Conservation (phyloP, 176 grass and related monocot species). For the Oryza officinalis region DNA sequence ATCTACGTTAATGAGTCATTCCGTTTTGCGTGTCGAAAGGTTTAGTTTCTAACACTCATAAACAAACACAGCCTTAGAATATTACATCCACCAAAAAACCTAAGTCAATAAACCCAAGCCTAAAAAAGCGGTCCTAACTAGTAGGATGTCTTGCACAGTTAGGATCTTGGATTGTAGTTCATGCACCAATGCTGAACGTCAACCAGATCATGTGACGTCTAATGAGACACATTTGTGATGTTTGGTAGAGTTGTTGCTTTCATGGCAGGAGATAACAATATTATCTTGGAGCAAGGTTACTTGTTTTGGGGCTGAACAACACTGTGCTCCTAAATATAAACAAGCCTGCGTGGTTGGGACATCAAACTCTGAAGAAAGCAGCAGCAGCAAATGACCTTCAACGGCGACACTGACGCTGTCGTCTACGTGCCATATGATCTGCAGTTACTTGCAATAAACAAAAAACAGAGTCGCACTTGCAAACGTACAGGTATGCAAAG, state of each 20-base stretch:
- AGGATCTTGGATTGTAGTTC: background rate
- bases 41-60: too few relatives aligned
- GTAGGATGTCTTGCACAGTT: background rate
- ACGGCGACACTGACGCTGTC: background rate
- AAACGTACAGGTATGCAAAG: background rate
- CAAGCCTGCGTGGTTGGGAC: constrained; percentile 2
- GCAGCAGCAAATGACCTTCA: background rate
- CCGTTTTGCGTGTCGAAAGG: too few relatives aligned
- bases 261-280: background rate
- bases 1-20: too few relatives aligned
- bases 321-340: background rate
- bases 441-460: constrained; percentile 20
- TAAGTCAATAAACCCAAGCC: too few relatives aligned
- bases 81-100: too few relatives aligned
- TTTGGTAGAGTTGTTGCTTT: background rate
- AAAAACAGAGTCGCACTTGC: background rate
- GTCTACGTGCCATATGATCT: too few relatives aligned
- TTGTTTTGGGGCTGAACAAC: constrained; percentile 15
- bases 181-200: background rate
- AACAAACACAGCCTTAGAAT: too few relatives aligned
- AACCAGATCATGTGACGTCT: background rate
- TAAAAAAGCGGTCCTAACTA: too few relatives aligned
- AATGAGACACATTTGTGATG: background rate
- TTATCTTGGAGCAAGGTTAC: constrained; percentile 3
- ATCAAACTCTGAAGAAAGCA: background rate